Percentiles rank a stretch among this genome's conserved stretches.
These are phyloP conservation scores for Aegilops umbellulata DNA, from an alignment of 176 grass and related monocot genomes.

Conservation along the genomic window DNA sequence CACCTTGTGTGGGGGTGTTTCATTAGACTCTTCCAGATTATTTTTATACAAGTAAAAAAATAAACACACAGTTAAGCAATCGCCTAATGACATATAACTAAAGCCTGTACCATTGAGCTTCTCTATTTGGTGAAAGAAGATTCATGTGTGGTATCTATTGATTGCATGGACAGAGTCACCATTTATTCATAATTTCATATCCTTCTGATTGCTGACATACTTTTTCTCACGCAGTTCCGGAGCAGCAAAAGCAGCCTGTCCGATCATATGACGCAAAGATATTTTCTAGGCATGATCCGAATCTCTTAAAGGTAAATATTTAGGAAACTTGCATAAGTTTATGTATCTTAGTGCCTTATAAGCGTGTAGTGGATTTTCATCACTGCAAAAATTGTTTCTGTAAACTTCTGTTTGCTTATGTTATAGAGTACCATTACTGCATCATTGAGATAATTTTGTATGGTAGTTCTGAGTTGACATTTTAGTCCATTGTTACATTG, in stretches of 20 bases:
- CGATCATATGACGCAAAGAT: conserved; percentile 70
- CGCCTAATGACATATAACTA: conserved; percentile 21
- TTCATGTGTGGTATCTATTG: conserved; percentile 19
- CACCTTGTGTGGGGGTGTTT: background rate
- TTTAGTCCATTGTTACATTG: conserved; percentile 20
- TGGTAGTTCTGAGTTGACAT: conserved; percentile 8
- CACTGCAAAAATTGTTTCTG: conserved; percentile 11
- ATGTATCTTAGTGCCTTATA: conserved; percentile 14
- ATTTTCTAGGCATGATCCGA: conserved; percentile 72
- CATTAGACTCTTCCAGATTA: background rate
- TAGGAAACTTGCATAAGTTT: conserved; percentile 29
- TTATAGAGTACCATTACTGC: conserved; percentile 15
- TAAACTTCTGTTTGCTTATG: background rate
- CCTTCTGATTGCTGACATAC: conserved; percentile 24
- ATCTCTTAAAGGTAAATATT: conserved; percentile 67
- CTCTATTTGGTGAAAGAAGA: conserved; percentile 19
- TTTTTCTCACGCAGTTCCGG: conserved; percentile 41
- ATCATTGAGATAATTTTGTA: background rate
- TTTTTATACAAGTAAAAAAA: background rate
- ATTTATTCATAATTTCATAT: conserved; percentile 21
- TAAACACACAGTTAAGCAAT: background rate
- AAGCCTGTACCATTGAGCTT: conserved; percentile 19
- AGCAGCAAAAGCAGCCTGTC: conserved; percentile 65
- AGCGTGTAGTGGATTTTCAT: conserved; percentile 12
- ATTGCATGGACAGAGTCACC: conserved; percentile 25